These are phyloP conservation scores for Rhamnella rubrinervis DNA, from an alignment of 331 rosid species.

Conservation along the genomic window DNA sequence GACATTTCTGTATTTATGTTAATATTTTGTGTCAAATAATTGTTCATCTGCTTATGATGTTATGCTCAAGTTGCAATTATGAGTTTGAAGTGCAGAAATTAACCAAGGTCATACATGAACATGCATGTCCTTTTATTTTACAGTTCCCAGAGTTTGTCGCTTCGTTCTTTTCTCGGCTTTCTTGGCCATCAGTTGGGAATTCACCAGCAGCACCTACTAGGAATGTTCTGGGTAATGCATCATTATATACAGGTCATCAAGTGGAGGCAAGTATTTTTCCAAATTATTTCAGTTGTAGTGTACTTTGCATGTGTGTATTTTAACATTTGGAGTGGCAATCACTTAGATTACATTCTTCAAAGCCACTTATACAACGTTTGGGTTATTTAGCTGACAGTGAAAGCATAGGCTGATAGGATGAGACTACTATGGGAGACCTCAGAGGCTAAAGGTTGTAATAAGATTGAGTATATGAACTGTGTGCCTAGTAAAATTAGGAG, in stretches of 20 bases:
- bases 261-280: slow-evolving; percentile 63
- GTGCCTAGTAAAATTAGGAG: no score
- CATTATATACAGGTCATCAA: slow-evolving; percentile 63
- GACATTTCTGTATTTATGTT: no score
- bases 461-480: no score
- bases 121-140: slow-evolving; percentile 17
- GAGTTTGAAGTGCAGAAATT: background rate
- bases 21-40: background rate
- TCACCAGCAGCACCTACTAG: slow-evolving; percentile 58
- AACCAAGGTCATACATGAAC: slow-evolving; percentile 24
- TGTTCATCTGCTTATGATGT: background rate
- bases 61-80: background rate
- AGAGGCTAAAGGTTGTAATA: no score
- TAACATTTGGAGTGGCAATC: background rate
- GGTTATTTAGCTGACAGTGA: background rate
- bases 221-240: slow-evolving; percentile 49
- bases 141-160: slow-evolving; percentile 78
- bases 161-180: slow-evolving; percentile 65
- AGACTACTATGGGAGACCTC: background rate
- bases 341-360: slow-evolving; percentile 6
- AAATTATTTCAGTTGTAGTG: slow-evolving; percentile 17
- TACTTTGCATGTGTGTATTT: background rate
- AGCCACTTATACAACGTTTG: background rate
- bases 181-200: slow-evolving; percentile 73
- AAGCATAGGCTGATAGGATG: background rate